Percentiles rank a stretch among this genome's conserved stretches.
These are phyloP conservation scores for Lenzites betulinus DNA, from an alignment of 768 basidiomycete genomes.

Conservation along the genomic window DNA sequence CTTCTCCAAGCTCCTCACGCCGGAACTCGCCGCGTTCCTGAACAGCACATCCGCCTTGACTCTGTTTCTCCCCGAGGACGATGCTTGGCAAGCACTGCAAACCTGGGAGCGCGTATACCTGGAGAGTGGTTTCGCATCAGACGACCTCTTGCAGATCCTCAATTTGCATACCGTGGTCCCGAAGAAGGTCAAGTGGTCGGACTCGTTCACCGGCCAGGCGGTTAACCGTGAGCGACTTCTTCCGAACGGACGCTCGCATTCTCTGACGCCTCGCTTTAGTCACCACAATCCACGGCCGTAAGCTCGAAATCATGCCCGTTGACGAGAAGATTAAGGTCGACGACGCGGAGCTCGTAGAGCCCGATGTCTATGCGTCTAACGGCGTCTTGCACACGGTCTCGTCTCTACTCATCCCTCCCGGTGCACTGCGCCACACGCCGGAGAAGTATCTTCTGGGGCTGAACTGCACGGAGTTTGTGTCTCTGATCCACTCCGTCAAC, in stretches of 20 bases:
- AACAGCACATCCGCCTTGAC: constrained; percentile 76
- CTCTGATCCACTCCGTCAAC: constrained; percentile 81
- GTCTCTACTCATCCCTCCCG: constrained; percentile 75
- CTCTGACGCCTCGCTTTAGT: constrained; percentile 45
- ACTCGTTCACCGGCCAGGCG: constrained; percentile 50
- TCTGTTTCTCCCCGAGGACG: constrained; percentile 83
- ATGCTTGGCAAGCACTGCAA: constrained; percentile 80
- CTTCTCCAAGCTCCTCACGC: constrained; percentile 70
- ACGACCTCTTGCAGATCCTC: constrained; percentile 77
- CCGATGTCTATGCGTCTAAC: constrained; percentile 91
- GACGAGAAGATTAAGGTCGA: constrained; percentile 51
- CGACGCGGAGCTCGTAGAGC: constrained; percentile 60
- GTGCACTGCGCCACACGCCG: constrained; percentile 78
- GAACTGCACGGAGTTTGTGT: constrained; percentile 90
- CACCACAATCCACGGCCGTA: constrained; percentile 66
- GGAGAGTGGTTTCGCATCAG: constrained; percentile 81
- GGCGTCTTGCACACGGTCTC: constrained; percentile 93
- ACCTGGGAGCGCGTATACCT: constrained; percentile 83
- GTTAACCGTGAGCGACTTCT: constrained; percentile 51
- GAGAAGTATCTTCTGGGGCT: constrained; percentile 94
- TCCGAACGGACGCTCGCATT: background rate
- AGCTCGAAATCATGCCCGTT: constrained; percentile 59
- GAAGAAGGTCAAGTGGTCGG: constrained; percentile 64
- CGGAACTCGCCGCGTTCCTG: constrained; percentile 56
- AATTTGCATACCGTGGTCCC: constrained; percentile 68